Conservation (phyloP, 768 basidiomycete species). For the Mycena venus region DNA sequence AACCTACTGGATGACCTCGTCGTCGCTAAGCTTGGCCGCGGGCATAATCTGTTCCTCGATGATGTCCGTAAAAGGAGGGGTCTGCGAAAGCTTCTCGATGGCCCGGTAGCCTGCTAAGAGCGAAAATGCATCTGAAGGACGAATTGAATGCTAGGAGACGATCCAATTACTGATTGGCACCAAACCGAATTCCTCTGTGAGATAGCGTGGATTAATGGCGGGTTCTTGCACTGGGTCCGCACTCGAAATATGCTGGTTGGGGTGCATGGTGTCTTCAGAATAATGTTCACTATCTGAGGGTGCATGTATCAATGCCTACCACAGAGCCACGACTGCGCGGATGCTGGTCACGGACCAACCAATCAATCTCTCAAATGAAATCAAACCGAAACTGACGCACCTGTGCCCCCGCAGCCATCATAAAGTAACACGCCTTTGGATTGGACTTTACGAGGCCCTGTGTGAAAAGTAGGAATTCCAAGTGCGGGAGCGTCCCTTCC, state of each 20-base stretch:
- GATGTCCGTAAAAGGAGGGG: background rate
- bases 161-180: no score
- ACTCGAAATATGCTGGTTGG: slow-evolving; percentile 29
- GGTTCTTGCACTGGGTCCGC: slow-evolving; percentile 14
- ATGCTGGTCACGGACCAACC: no score
- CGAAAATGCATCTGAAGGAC: slow-evolving; percentile 1
- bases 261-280: background rate
- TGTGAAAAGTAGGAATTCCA: slow-evolving; percentile 2
- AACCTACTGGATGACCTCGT: background rate
- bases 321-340: slow-evolving; percentile 21
- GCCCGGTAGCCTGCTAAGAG: background rate
- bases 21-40: background rate
- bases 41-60: slow-evolving; percentile 1
- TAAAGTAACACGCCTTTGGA: background rate
- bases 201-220: slow-evolving; percentile 2
- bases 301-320: background rate
- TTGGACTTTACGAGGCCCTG: background rate
- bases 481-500: background rate
- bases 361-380: no score
- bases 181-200: slow-evolving; percentile 20
- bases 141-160: background rate
- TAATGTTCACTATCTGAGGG: background rate
- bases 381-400: background rate
- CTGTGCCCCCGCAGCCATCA: background rate
- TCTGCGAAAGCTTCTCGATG: slow-evolving; percentile 13